phyloP scores from a whole-genome alignment of 371 early-diverging fungal genomes.

The Apophysomyces elegans region DNA sequence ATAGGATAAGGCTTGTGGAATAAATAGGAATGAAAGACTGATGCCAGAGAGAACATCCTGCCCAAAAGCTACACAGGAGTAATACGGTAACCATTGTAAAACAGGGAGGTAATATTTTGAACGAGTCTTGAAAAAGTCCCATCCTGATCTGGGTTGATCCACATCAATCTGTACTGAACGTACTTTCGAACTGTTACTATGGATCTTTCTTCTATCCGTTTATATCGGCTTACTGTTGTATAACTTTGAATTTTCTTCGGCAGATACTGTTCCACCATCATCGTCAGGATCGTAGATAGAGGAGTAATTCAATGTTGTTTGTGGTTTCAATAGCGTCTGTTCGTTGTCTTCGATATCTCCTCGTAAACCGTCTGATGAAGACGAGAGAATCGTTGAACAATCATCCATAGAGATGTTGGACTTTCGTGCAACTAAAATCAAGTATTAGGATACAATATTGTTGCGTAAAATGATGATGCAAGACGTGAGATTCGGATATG shows the following conservation, averaged over 20 bases:
- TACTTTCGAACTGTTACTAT: neutral
- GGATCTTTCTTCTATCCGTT: neutral
- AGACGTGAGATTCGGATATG: neutral
- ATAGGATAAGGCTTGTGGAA: conserved; percentile 89
- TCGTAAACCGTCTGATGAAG: neutral
- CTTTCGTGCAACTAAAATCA: neutral
- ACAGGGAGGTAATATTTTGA: conserved; percentile 85
- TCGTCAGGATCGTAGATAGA: neutral
- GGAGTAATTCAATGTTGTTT: neutral
- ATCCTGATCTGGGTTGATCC: conserved; percentile 9
- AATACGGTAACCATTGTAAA: conserved; percentile 81
- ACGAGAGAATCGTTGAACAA: neutral
- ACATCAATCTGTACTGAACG: conserved; percentile 12
- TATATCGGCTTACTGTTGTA: neutral
- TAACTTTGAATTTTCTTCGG: neutral
- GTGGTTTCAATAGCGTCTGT: neutral
- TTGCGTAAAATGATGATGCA: too few species aligned
- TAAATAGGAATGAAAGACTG: conserved; percentile 80
- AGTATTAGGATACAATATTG: neutral
- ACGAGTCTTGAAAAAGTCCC: conserved; percentile 44
- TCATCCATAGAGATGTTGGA: neutral
- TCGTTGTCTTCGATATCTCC: neutral
- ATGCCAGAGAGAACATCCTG: conserved; percentile 79
- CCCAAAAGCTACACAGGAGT: conserved; percentile 45
- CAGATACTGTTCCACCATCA: neutral